Conservation (phyloP, 2,329 filamentous ascomycete species). For the Apiospora malaysiana region DNA sequence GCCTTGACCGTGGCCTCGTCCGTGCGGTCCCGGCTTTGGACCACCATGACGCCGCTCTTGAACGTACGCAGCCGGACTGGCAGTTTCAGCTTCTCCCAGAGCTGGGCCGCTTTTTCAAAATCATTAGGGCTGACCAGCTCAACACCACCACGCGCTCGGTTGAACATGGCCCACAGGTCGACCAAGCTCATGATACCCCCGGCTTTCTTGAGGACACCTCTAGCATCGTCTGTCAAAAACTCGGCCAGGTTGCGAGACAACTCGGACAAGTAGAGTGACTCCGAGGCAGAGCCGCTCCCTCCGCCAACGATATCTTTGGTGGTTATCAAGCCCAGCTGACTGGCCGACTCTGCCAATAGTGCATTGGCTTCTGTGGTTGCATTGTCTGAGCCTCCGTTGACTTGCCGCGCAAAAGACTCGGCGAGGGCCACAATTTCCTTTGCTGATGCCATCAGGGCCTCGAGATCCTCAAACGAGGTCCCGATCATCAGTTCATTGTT, state of each 20-base stretch:
- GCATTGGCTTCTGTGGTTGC: conserved; percentile 73
- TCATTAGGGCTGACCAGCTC: conserved; percentile 92
- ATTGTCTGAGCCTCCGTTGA: conserved; percentile 59
- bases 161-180: conserved; percentile 94
- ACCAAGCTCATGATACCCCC: conserved; percentile 90
- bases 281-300: conserved; percentile 66
- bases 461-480: conserved; percentile 92
- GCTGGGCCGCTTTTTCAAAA: conserved; percentile 84
- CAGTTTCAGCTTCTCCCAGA: conserved; percentile 88
- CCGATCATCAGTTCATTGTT: conserved; percentile 95
- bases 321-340: conserved; percentile 85
- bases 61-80: conserved; percentile 88
- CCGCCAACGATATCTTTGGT: conserved; percentile 92
- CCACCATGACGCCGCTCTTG: conserved; percentile 92
- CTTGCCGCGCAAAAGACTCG: conserved; percentile 80
- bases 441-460: conserved; percentile 95
- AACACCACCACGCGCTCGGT: conserved; percentile 88
- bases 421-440: conserved; percentile 95
- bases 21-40: conserved; percentile 85
- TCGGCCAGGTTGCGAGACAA: conserved; percentile 84
- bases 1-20: conserved; percentile 87
- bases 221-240: conserved; percentile 84
- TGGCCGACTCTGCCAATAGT: conserved; percentile 80
- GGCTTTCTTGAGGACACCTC: conserved; percentile 77
- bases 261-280: conserved; percentile 88